Evolutionary conservation across 163 green algal species (phyloP).

Genomic region (Chlamydomonas reinhardtii): DNA sequence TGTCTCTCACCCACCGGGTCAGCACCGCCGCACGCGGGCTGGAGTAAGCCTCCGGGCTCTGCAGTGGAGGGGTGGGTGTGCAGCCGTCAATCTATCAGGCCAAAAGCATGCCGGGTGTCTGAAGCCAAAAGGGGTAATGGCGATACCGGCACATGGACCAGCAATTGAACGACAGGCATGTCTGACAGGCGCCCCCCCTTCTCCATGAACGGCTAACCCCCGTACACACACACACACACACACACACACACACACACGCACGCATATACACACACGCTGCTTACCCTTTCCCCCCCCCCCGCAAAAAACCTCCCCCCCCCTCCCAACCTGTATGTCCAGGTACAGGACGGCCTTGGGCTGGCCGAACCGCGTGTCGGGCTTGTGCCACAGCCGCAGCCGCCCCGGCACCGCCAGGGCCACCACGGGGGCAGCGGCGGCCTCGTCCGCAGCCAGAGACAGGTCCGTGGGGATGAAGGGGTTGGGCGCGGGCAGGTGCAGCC

Average conservation of each 20-base stretch:
- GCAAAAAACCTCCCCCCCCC: no score
- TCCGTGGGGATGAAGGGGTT: constrained; percentile 91
- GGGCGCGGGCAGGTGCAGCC: constrained; percentile 78
- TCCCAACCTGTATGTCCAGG: constrained; percentile 60
- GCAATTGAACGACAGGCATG: no score
- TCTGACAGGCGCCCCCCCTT: no score
- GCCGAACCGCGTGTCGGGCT: constrained; percentile 59
- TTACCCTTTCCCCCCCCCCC: no score
- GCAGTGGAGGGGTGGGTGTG: no score
- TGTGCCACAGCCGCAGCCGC: constrained; percentile 50
- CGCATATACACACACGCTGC: no score
- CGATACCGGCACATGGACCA: no score
- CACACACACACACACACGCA: no score
- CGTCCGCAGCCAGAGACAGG: constrained; percentile 47
- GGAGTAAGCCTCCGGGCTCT: constrained; percentile 75
- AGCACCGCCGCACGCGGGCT: constrained; percentile 77
- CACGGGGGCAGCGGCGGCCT: neutral
- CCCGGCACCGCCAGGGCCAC: constrained; percentile 36
- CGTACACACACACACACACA: no score
- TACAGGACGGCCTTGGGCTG: constrained; percentile 80
- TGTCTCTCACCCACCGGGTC: constrained; percentile 44
- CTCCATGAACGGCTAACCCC: no score
- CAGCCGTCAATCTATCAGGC: no score
- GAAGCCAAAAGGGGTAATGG: neutral
- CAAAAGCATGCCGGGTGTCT: no score